phyloP scores from a whole-genome alignment of 2,329 filamentous ascomycete genomes.

The Trichoderma brevicompactum region DNA sequence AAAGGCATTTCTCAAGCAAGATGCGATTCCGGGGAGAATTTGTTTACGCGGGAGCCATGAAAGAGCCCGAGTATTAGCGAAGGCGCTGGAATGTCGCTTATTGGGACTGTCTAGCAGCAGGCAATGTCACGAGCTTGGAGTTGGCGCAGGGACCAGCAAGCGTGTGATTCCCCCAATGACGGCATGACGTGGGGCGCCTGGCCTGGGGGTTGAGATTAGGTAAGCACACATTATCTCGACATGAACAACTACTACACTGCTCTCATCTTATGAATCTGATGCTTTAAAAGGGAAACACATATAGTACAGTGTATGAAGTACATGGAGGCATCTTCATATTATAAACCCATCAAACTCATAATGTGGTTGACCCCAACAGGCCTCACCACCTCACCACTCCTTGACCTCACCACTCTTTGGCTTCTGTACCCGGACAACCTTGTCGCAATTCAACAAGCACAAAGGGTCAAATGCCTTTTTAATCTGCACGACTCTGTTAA shows the following conservation, averaged over 20 bases:
- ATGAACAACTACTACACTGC: too few relatives aligned
- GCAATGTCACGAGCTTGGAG: slow-evolving; percentile 29
- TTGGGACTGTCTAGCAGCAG: slow-evolving; percentile 10
- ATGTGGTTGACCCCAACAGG: neutral
- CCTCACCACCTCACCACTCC: slow-evolving; percentile 53
- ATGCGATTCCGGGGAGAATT: neutral
- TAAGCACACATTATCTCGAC: too few relatives aligned
- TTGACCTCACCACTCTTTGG: slow-evolving; percentile 49
- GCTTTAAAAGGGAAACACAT: neutral
- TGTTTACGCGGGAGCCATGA: neutral
- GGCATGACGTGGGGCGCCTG: slow-evolving; percentile 27
- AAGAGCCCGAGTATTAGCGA: neutral
- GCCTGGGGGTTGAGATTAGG: too few relatives aligned
- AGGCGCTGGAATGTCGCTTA: slow-evolving; percentile 12
- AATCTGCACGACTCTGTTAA: slow-evolving; percentile 54
- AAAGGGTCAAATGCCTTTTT: slow-evolving; percentile 81
- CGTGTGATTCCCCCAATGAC: slow-evolving; percentile 28
- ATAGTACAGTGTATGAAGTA: neutral
- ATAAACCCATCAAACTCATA: neutral
- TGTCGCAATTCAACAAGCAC: slow-evolving; percentile 70
- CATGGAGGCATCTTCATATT: neutral
- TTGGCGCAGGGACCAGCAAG: slow-evolving; percentile 28
- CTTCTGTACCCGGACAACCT: slow-evolving; percentile 65
- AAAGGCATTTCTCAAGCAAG: neutral
- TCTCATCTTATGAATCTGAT: neutral